Evolutionary conservation across 495 filamentous ascomycete genomes (phyloP), one percentile per base, ranked within the genome.

Genomic region (Neurospora terricola): DNA sequence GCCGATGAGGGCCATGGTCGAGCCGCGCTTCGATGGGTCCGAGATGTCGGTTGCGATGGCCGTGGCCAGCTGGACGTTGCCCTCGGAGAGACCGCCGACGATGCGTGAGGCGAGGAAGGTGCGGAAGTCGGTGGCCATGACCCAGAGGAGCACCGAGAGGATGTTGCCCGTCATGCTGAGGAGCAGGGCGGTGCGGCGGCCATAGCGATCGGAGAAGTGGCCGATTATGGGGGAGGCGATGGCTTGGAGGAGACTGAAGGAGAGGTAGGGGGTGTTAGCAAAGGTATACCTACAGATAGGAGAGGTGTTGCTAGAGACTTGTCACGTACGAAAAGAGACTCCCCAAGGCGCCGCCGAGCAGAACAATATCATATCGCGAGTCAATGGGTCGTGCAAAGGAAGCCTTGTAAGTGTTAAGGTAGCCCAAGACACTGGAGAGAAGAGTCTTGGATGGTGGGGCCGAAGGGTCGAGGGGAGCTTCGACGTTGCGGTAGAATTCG

Each of bases 31-130:
- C 66, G 87, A 86, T 70, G 92, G 89, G 77, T 96, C 93, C 72
- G 92, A 96, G 73, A 99, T 92, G 82, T 99, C 96, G 9, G 96
- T 96, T 12, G 96, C 96, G 77, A 99, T 99, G 48, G 96, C 96
- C 71, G 93, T 94, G 23, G 96, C 96, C 3, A 99, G 85, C 83
- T 99, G 96, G 0, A 99, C 93, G 77, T 99, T 99, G 36, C 94
- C 96, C 80, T 99, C 96, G 70, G 94, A 97, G 73, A 99, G 83
- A 0, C 96, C 96, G 18, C 96, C 96, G 3, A 99, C 92, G 18
- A 99, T 85, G 45, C 96, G 90, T 77, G 92, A 96, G 7, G 93
- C 93, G 5, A 99, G 85, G 78, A 99, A 99, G 5, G 95, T 98
- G 8, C 94, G 90, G 84, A 99, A 99, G 79, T 98, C 94, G 9